phyloP scores from a whole-genome alignment of 352 stramenopile species.

The Phytophthora idaei region DNA sequence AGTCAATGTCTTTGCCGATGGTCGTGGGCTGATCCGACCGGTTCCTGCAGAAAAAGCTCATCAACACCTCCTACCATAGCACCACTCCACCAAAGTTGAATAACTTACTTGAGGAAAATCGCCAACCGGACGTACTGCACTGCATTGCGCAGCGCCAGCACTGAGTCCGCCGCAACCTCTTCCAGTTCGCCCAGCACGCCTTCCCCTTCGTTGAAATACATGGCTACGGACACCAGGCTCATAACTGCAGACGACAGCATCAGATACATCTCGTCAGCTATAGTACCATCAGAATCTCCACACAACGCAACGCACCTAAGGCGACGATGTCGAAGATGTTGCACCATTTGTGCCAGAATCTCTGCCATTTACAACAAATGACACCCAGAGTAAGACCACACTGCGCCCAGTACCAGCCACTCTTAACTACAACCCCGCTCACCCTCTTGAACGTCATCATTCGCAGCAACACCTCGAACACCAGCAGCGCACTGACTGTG shows the following conservation, averaged over 20 bases:
- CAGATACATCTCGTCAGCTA: constrained; percentile 3
- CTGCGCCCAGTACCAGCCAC: background rate
- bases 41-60: constrained; percentile 44
- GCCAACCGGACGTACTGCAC: constrained; percentile 83
- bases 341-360: constrained; percentile 86
- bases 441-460: constrained; percentile 82
- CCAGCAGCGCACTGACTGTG: constrained; percentile 68
- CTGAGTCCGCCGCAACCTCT: constrained; percentile 77
- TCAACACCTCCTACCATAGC: background rate
- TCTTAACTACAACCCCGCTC: constrained; percentile 10
- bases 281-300: constrained; percentile 1
- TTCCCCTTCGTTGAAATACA: constrained; percentile 86
- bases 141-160: constrained; percentile 78
- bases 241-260: constrained; percentile 48
- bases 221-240: constrained; percentile 76
- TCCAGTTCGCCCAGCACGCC: constrained; percentile 81
- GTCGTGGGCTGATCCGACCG: constrained; percentile 51
- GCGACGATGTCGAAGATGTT: constrained; percentile 88
- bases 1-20: constrained; percentile 70
- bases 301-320: constrained; percentile 41
- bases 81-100: background rate
- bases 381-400: background rate
- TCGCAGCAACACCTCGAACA: constrained; percentile 82
- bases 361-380: constrained; percentile 32
- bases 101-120: constrained; percentile 82